These are phyloP conservation scores for Odontarrhena argentea DNA, from an alignment of 345 rosid genomes.

Conservation along the genomic window DNA sequence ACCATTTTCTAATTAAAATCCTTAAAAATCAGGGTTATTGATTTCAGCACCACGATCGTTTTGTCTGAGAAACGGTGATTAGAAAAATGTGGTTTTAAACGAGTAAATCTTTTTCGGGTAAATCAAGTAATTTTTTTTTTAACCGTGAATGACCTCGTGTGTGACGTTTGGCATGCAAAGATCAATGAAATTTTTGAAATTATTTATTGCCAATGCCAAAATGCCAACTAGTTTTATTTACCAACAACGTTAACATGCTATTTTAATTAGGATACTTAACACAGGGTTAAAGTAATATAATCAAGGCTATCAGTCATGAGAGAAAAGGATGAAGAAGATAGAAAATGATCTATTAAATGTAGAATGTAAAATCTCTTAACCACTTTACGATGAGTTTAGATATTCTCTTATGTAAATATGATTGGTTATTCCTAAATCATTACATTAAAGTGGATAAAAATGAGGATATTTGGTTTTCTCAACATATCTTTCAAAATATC, in stretches of 20 bases:
- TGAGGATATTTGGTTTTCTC: too few relatives aligned
- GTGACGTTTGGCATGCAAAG: slow-evolving; percentile 3
- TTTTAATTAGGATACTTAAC: too few relatives aligned
- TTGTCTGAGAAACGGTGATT: slow-evolving; percentile 20
- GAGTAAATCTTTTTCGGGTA: neutral
- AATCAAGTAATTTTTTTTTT: slow-evolving; percentile 6
- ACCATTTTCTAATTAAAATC: neutral
- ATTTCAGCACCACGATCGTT: slow-evolving; percentile 34
- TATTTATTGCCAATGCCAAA: slow-evolving; percentile 14
- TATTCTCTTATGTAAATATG: too few relatives aligned
- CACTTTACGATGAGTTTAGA: too few relatives aligned
- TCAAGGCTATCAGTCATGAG: too few relatives aligned
- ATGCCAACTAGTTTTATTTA: slow-evolving; percentile 8
- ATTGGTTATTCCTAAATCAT: too few relatives aligned
- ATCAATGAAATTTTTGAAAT: neutral
- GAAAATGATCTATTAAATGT: too few relatives aligned
- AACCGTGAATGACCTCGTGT: slow-evolving; percentile 14
- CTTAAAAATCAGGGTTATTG: slow-evolving; percentile 13
- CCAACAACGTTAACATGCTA: neutral
- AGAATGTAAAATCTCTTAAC: too few relatives aligned
- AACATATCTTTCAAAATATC: too few relatives aligned
- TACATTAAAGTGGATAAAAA: too few relatives aligned
- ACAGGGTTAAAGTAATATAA: too few relatives aligned
- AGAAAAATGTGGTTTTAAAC: slow-evolving; percentile 13
- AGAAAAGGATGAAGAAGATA: too few relatives aligned